Evolutionary conservation across 768 basidiomycete species (phyloP), one percentile per base, ranked within the genome.

Genomic region (Leccinum variicolor): DNA sequence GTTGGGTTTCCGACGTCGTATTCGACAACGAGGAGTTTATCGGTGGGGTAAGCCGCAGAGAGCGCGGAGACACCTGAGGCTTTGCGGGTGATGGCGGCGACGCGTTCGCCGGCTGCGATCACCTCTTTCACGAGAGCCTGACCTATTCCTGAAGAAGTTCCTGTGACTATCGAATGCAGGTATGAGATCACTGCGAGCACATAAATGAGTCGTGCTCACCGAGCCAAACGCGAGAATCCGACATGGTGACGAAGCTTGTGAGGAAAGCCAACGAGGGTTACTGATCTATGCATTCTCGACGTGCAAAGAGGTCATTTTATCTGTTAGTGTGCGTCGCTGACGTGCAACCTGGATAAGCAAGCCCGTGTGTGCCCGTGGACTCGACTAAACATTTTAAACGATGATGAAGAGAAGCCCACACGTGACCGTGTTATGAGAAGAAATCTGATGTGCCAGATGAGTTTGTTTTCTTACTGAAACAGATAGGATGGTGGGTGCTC

Each of bases 61-160:
- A 73, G 63, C 7, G 57, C 60, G 3, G 59, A 19, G 23, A 73
- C 36, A n/a, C 61, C 49, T 9, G 60, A 61, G 2, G 64, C 64
- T 51, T 65, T 68, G 57, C 65, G 70, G 0, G 68, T 62, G 25
- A 72, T 63, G 13, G 67, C 71, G 8, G 72, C 64, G 6, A 66
- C 66, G 36, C 68, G 64, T 47, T 73, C 71, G 4, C 70, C 71
- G 14, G 56, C 60, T 8, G 58, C 55, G 3, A 72, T 62, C 5
- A 58, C 69, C 2, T 70, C 62, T 21, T 63, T 70, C 19, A 69
- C 68, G n/a, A 72, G 63, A 13, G 61, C 54, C 17, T 69, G 69
- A 3, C 79, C 77, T 39, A 80, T 73, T 17, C 78, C 77, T 1
- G 74, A 56, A 1, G 75, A 75, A 5, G 76, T 64, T 41, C 78